Conservation (phyloP, 306 rosid genomes). For the Fragaria nilgerrensis region DNA sequence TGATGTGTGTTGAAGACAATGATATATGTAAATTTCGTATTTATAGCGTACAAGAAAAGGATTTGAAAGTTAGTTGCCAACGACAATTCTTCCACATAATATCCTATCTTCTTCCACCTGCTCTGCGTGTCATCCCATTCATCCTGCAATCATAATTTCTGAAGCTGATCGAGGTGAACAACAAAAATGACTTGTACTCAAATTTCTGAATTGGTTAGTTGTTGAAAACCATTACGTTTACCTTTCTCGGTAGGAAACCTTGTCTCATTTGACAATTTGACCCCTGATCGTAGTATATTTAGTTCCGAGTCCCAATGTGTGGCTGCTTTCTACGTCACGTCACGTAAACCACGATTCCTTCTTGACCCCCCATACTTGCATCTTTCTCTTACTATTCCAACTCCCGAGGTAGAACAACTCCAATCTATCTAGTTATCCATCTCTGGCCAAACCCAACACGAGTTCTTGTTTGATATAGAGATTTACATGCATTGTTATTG, state of each 20-base stretch:
- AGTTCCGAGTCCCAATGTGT: not conserved
- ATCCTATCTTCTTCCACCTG: not conserved
- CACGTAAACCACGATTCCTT: not conserved
- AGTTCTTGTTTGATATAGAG: not conserved
- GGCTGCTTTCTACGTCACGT: slow-evolving; percentile 4
- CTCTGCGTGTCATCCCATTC: not conserved
- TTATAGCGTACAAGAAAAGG: not conserved
- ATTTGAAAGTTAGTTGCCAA: not conserved
- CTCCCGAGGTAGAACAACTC: slow-evolving; percentile 1
- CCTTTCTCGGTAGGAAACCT: not conserved
- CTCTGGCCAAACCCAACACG: not conserved
- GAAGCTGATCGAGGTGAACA: not conserved
- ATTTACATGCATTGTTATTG: not conserved
- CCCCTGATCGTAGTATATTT: not conserved
- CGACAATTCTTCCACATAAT: not conserved
- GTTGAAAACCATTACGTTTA: not conserved
- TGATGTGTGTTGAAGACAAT: no score
- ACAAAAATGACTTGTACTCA: not conserved
- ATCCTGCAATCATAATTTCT: not conserved
- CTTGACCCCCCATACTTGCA: not conserved
- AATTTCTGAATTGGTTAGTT: not conserved
- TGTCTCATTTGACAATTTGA: not conserved
- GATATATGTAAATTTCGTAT: not conserved
- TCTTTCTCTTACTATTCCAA: not conserved
- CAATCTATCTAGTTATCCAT: not conserved